Evolutionary conservation across 2,329 filamentous ascomycete species (phyloP).

Genomic region (Teratosphaeria zuluensis): DNA sequence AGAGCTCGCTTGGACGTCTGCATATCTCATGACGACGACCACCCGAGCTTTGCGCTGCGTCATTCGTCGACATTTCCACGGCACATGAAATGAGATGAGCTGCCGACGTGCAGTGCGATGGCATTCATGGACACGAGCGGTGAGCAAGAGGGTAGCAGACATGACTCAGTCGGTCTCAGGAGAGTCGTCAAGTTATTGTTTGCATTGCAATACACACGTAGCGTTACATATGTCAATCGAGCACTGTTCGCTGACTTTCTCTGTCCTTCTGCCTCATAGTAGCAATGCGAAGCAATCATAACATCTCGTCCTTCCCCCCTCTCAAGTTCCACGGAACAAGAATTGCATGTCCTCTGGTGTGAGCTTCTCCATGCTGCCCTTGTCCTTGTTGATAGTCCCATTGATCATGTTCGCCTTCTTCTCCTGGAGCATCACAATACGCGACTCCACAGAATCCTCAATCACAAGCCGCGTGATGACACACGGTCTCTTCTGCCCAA

Average conservation of each 20-base stretch:
- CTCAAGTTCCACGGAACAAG: slow-evolving; percentile 69
- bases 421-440: slow-evolving; percentile 92
- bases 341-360: slow-evolving; percentile 92
- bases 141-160: background rate
- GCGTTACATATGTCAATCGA: background rate
- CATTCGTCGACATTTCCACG: too few species aligned
- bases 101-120: too few species aligned
- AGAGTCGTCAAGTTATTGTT: too few species aligned
- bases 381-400: slow-evolving; percentile 89
- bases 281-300: background rate
- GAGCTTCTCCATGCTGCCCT: slow-evolving; percentile 81
- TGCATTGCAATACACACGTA: background rate
- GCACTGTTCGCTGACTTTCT: background rate
- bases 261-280: background rate
- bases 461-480: slow-evolving; percentile 92
- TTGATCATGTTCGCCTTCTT: slow-evolving; percentile 99
- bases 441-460: slow-evolving; percentile 90
- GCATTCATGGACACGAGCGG: too few species aligned
- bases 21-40: background rate
- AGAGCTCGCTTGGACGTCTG: background rate
- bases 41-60: background rate
- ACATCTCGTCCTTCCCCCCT: background rate
- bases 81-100: too few species aligned
- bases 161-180: background rate
- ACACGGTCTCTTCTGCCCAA: slow-evolving; percentile 87